Conservation (phyloP, 176 grass and related monocot species). For the Musa troglodytarum region DNA sequence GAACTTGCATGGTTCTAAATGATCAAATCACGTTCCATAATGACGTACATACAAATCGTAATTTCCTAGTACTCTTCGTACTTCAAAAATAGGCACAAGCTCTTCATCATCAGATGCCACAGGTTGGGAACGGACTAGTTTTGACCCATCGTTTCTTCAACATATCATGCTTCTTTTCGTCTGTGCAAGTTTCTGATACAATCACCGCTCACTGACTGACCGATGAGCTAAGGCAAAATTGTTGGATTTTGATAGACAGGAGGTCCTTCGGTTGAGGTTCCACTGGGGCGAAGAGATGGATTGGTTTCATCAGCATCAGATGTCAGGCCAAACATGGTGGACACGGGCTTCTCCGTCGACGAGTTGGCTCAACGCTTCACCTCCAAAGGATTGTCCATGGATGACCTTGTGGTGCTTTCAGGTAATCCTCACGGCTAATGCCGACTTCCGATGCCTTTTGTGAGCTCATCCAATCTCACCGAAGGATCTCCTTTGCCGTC, state of each 20-base stretch:
- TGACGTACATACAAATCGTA: too few species aligned
- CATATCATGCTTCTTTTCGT: too few species aligned
- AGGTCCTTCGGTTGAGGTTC: slow-evolving; percentile 57
- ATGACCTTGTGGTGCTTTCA: slow-evolving; percentile 84
- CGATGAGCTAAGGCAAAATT: neutral
- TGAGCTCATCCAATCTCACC: neutral
- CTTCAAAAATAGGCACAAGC: too few species aligned
- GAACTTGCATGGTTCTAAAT: neutral
- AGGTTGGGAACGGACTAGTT: too few species aligned
- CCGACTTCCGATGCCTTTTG: neutral
- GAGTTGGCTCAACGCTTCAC: slow-evolving; percentile 65
- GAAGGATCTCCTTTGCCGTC: neutral
- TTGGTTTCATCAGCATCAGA: slow-evolving; percentile 62
- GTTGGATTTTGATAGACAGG: slow-evolving; percentile 38
- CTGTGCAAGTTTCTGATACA: too few species aligned
- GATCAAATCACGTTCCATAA: too few species aligned
- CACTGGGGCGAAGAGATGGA: slow-evolving; percentile 54
- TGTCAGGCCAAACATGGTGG: slow-evolving; percentile 78
- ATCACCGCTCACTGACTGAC: too few species aligned
- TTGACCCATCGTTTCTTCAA: too few species aligned
- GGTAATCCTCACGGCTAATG: slow-evolving; percentile 9
- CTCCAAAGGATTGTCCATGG: slow-evolving; percentile 56
- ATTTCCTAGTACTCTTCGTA: too few species aligned
- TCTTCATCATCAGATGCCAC: too few species aligned
- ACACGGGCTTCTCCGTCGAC: slow-evolving; percentile 70